Conservation (phyloP, 176 grass and related monocot species). For the Oryza brachyantha region DNA sequence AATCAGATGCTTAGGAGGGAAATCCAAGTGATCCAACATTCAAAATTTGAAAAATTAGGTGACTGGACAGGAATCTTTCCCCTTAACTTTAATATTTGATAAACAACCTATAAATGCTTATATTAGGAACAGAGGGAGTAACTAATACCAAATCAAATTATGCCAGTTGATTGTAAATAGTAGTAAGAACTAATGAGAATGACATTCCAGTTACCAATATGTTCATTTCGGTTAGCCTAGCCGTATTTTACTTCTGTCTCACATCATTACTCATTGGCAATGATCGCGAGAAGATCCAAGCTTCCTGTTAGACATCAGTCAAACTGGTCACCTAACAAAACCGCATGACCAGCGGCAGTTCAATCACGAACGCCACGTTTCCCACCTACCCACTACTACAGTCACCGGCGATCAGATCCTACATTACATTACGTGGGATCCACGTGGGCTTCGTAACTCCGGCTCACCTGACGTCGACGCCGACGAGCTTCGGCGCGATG, state of each 20-base stretch:
- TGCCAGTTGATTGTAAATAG: background rate
- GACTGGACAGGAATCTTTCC: no score
- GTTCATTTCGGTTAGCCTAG: background rate
- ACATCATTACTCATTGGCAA: background rate
- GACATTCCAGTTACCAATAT: background rate
- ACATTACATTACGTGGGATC: background rate
- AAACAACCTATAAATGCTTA: no score
- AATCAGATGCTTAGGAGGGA: no score
- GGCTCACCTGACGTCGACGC: conserved; percentile 78
- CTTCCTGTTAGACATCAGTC: background rate
- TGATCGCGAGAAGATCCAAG: background rate
- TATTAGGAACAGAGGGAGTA: no score
- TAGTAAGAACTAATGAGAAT: background rate
- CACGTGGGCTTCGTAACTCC: background rate
- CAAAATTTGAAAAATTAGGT: no score
- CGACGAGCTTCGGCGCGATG: conserved; percentile 81
- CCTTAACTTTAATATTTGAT: no score
- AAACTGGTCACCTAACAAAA: background rate
- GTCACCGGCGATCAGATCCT: background rate
- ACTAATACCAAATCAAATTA: background rate
- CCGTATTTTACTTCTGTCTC: background rate
- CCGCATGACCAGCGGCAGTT: background rate
- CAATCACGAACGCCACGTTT: conserved; percentile 3
- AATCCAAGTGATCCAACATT: no score
- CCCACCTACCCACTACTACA: background rate